Evolutionary conservation across 257 asterid species (phyloP), one percentile per base, ranked within the genome.

Genomic region (Ocimum tenuiflorum): DNA sequence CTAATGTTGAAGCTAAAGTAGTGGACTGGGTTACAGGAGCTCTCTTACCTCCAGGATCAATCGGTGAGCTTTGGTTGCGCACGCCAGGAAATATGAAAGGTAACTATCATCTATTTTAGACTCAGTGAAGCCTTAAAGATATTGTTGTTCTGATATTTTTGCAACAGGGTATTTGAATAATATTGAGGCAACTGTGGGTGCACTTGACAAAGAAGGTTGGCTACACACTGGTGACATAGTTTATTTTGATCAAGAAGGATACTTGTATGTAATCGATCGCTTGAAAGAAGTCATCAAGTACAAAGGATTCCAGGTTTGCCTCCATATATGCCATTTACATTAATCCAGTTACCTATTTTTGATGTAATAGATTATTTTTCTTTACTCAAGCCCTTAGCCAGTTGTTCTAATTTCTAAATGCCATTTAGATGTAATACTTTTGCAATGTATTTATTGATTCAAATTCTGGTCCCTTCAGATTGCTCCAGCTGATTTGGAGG

Each of bases 401-500:
- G n/a, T n/a, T n/a, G n/a, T n/a, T n/a, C n/a, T n/a, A n/a, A n/a
- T n/a, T n/a, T n/a, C n/a, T n/a, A n/a, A n/a, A n/a, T n/a, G n/a
- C n/a, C n/a, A n/a, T n/a, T n/a, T n/a, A n/a, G n/a, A n/a, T n/a
- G n/a, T n/a, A n/a, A n/a, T n/a, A n/a, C n/a, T n/a, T n/a, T n/a
- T 60, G 51, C 46, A 14, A 2, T 41, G 27, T 23, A 22, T 36
- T 20, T 54, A 43, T 45, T 69, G 31, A 51, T 48, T 18, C 49
- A 41, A 56, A 38, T 27, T 4, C n/a, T 75, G 69, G 42, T 29
- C 24, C 20, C 27, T 71, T 72, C 85, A 91, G 97, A 80, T 91
- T 71, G 89, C 98, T 63, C 98, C 98, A 6, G 95, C 94, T 67
- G 98, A 91, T 80, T 82, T 91, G 20, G 98, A 91, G 74, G 73